Base-by-base conservation (phyloP, 208 protist genomes). In the Leishmania guyanensis region DNA sequence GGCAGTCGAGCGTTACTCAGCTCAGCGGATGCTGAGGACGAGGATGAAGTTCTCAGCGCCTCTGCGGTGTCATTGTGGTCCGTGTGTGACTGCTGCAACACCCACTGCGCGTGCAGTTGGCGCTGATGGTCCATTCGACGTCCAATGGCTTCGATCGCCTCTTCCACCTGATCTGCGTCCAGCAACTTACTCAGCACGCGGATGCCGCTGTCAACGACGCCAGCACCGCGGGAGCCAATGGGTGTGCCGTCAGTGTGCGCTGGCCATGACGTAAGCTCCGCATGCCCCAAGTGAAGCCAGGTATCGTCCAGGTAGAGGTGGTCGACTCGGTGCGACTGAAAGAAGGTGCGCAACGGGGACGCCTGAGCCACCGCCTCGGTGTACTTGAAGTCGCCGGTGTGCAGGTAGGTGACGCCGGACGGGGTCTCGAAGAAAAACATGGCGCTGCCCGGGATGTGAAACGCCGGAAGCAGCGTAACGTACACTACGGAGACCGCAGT, bases 301-400 rank as follows among this genome's bases (percentile, higher is more conserved):
- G 92, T 97, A 74, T 95, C 92, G 77, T 97, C 94, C n/a, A 96
- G 39, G 78, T 89, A 97, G 8, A 97, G 71, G 85, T 97, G 91
- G 70, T 97, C 94, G 36, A 97, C 91, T 20, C 72, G 80, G 77
- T 92, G 88, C 8, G 75, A 58, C 17, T 75, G 85, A 76, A 93
- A 90, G 74, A 96, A 93, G 48, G 78, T 68, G 17, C 73, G 65
- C 36, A 95, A 84, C 43, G 82, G 71, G 2, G 81, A 85, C 6
- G 75, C 77, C n/a, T 69, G 14, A 1, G 77, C 53, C 60, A 29
- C 58, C 53, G 70, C 58, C 65, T 86, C 79, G 26, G 92, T 84
- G 62, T 86, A 93, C 81, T 94, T 94, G 75, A 96, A 96, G 84
- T 97, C 94, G 8, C 94, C 94, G 0, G 94, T 97, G 85, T 95